Evolutionary conservation across 2,329 filamentous ascomycete genomes (phyloP).

Genomic region (Metarhizium brunneum): DNA sequence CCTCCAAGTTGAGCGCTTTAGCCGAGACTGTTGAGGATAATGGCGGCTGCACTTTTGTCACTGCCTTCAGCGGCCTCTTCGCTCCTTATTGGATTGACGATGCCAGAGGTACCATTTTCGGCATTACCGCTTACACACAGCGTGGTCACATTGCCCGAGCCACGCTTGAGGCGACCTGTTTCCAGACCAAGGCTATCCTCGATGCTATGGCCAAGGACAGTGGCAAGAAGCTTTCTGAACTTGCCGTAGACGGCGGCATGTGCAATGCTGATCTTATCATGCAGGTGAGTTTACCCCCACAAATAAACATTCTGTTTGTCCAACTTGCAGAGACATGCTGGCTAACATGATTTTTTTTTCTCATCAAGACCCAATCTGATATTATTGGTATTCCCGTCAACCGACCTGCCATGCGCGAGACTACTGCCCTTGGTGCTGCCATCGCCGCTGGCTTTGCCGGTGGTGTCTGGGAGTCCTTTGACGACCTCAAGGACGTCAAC

Average conservation of each 20-base stretch:
- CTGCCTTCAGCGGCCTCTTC: slow-evolving; percentile 72
- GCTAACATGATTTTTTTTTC: not conserved
- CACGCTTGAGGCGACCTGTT: slow-evolving; percentile 73
- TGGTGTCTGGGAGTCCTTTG: slow-evolving; percentile 64
- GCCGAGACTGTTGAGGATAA: slow-evolving; percentile 51
- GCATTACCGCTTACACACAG: slow-evolving; percentile 68
- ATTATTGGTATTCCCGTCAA: slow-evolving; percentile 72
- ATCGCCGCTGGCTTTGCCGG: slow-evolving; percentile 75
- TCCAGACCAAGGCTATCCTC: slow-evolving; percentile 74
- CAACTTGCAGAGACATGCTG: not conserved
- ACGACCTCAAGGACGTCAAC: slow-evolving; percentile 64
- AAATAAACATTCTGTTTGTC: not conserved
- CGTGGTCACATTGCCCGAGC: slow-evolving; percentile 70
- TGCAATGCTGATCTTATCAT: slow-evolving; percentile 72
- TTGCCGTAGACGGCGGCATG: slow-evolving; percentile 82
- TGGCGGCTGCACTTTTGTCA: slow-evolving; percentile 69
- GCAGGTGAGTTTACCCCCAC: slow-evolving; percentile 37
- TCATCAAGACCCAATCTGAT: slow-evolving; percentile 59
- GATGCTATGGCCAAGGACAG: slow-evolving; percentile 75
- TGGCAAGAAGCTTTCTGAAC: slow-evolving; percentile 59
- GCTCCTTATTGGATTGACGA: slow-evolving; percentile 83
- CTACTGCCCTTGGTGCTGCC: slow-evolving; percentile 70
- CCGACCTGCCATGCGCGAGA: slow-evolving; percentile 74
- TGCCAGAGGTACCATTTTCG: slow-evolving; percentile 70
- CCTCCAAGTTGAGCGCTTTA: slow-evolving; percentile 34